Evolutionary conservation across 306 rosid species (phyloP).

Genomic region (Canavalia ensiformis): DNA sequence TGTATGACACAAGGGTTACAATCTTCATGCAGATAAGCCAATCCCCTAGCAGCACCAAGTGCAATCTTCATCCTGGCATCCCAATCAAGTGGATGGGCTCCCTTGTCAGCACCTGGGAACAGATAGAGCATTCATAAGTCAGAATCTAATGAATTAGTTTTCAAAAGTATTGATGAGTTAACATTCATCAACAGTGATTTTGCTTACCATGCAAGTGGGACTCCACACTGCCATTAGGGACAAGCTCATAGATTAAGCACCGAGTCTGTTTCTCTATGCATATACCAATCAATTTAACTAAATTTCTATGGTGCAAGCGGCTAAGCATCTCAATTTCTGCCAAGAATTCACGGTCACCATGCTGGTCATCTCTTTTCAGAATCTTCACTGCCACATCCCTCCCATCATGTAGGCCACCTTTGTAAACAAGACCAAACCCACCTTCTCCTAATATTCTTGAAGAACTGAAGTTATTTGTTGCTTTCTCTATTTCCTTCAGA

Average conservation of each 20-base stretch:
- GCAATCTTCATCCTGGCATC: constrained; percentile 87
- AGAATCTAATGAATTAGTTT: background rate
- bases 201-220: constrained; percentile 86
- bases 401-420: constrained; percentile 73
- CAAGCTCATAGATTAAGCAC: constrained; percentile 87
- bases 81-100: constrained; percentile 83
- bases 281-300: constrained; percentile 81
- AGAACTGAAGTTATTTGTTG: constrained; percentile 73
- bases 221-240: constrained; percentile 92
- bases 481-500: constrained; percentile 74
- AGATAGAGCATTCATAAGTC: constrained; percentile 33
- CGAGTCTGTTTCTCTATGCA: constrained; percentile 79
- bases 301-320: constrained; percentile 88
- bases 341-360: constrained; percentile 78
- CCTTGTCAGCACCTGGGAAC: constrained; percentile 76
- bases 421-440: constrained; percentile 87
- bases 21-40: constrained; percentile 94
- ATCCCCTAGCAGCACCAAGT: constrained; percentile 88
- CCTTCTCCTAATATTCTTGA: constrained; percentile 94
- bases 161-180: background rate
- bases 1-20: constrained; percentile 91
- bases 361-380: constrained; percentile 81
- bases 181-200: constrained; percentile 27
- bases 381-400: constrained; percentile 85
- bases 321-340: constrained; percentile 95